These are phyloP conservation scores for Myochromella boudieri DNA, from an alignment of 768 basidiomycete genomes.

Conservation along the genomic window DNA sequence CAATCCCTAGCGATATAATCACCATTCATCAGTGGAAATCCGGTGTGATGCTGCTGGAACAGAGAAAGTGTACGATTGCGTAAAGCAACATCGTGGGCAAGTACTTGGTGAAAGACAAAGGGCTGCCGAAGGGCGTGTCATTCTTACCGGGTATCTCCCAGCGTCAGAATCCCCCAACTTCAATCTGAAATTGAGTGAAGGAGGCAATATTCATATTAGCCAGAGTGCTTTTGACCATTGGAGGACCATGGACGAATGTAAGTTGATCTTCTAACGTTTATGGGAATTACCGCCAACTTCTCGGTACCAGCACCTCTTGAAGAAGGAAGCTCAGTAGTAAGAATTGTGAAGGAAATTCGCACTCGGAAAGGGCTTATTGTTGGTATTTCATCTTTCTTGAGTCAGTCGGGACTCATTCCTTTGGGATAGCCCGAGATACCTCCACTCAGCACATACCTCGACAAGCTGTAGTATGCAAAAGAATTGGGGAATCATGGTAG, in stretches of 20 bases:
- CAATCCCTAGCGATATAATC: slow-evolving; percentile 3
- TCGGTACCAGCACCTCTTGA: slow-evolving; percentile 74
- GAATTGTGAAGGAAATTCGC: slow-evolving; percentile 79
- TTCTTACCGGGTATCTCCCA: slow-evolving; percentile 94
- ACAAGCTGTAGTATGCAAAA: slow-evolving; percentile 88
- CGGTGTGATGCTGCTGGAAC: slow-evolving; percentile 97
- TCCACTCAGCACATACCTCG: slow-evolving; percentile 85
- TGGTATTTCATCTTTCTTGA: slow-evolving; percentile 10
- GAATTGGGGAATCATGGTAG: too few relatives aligned
- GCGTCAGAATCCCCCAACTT: slow-evolving; percentile 95
- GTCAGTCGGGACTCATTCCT: too few relatives aligned
- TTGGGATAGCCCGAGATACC: slow-evolving; percentile 95
- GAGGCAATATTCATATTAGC: slow-evolving; percentile 97
- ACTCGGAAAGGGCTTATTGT: slow-evolving; percentile 95
- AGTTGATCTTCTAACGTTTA: slow-evolving; percentile 27
- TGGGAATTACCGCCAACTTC: slow-evolving; percentile 7
- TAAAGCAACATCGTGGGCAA: slow-evolving; percentile 98
- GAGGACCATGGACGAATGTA: slow-evolving; percentile 81
- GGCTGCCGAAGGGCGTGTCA: slow-evolving; percentile 99
- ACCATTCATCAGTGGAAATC: slow-evolving; percentile 73
- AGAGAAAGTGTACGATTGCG: slow-evolving; percentile 91
- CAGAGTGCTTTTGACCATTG: slow-evolving; percentile 94
- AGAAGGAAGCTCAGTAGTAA: slow-evolving; percentile 90
- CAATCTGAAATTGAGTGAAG: slow-evolving; percentile 92
- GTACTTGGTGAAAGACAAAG: slow-evolving; percentile 98